Conservation (phyloP, 2,329 filamentous ascomycete species). For the Sclerotinia borealis region DNA sequence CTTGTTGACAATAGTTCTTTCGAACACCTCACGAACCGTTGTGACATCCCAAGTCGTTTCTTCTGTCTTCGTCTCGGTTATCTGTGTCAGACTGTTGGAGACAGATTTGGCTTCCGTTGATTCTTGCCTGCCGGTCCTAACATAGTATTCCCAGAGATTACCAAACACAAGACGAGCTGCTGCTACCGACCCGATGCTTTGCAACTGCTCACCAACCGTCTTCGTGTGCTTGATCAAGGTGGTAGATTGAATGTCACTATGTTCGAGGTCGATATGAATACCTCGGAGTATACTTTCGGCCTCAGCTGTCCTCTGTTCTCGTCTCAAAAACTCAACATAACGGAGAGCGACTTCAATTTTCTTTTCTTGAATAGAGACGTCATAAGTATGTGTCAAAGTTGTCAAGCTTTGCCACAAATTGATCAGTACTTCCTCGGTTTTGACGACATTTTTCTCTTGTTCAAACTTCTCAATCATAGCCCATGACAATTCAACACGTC, state of each 20-base stretch:
- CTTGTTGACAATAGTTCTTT: conserved; percentile 14
- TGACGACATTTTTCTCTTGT: conserved; percentile 15
- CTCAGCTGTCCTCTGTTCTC: conserved; percentile 15
- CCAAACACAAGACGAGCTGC: conserved; percentile 11
- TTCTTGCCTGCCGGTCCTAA: conserved; percentile 14
- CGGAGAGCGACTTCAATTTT: conserved; percentile 19
- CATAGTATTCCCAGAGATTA: conserved; percentile 19
- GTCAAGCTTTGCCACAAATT: conserved; percentile 19
- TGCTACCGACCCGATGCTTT: conserved; percentile 12
- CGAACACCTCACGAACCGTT: conserved; percentile 14
- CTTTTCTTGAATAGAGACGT: conserved; percentile 14
- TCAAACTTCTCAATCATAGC: conserved; percentile 19
- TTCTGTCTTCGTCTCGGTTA: conserved; percentile 10
- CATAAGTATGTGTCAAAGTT: conserved; percentile 7
- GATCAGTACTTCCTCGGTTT: conserved; percentile 18
- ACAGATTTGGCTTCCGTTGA: conserved; percentile 16
- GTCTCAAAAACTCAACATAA: conserved; percentile 18
- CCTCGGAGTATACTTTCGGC: conserved; percentile 17
- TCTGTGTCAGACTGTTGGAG: conserved; percentile 11
- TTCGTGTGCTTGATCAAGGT: conserved; percentile 12
- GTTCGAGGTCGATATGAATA: conserved; percentile 16
- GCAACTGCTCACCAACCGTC: conserved; percentile 13
- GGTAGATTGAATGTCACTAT: conserved; percentile 13
- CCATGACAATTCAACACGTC: conserved; percentile 17
- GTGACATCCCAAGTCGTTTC: conserved; percentile 15